Percentiles rank a stretch among this genome's conserved stretches.
phyloP scores from a whole-genome alignment of 495 filamentous ascomycete species.

The Lophiostoma macrostomum region DNA sequence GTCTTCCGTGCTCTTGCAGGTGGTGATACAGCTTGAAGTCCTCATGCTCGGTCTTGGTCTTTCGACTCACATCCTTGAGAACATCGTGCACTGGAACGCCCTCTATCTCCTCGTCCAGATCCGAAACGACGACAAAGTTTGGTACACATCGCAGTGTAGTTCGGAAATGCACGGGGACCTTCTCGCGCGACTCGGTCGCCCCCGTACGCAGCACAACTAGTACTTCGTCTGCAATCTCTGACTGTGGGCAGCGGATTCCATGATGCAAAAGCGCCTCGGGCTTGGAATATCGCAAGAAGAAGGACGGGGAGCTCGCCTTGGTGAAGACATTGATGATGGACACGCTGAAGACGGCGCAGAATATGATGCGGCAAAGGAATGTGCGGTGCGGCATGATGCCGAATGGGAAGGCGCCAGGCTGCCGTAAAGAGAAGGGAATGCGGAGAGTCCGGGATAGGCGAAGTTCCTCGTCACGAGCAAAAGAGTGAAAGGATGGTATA shows the following conservation, averaged over 20 bases:
- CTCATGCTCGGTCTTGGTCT: conserved; percentile 7
- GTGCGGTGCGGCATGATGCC: conserved; percentile 20
- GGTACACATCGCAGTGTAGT: conserved; percentile 28
- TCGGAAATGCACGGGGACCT: conserved; percentile 39
- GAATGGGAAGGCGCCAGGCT: background rate
- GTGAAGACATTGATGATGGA: conserved; percentile 28
- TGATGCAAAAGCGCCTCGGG: conserved; percentile 1
- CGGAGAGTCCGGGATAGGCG: background rate
- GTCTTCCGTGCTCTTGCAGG: conserved; percentile 20
- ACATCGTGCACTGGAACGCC: conserved; percentile 41
- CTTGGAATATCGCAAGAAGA: conserved; percentile 24
- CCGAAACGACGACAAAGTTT: conserved; percentile 41
- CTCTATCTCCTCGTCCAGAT: conserved; percentile 41
- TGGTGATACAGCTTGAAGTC: conserved; percentile 36
- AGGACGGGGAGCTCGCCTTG: conserved; percentile 12
- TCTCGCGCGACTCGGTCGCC: conserved; percentile 40
- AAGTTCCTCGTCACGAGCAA: background rate
- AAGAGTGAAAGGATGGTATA: background rate
- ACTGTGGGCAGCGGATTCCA: conserved; percentile 15
- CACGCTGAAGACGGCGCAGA: conserved; percentile 21
- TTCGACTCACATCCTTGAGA: conserved; percentile 37
- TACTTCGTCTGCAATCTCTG: conserved; percentile 25
- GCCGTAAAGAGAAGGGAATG: background rate
- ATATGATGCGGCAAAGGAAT: conserved; percentile 22
- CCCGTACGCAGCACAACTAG: conserved; percentile 44